These are phyloP conservation scores for Fragaria vesca DNA, from an alignment of 306 rosid species.

Conservation along the genomic window DNA sequence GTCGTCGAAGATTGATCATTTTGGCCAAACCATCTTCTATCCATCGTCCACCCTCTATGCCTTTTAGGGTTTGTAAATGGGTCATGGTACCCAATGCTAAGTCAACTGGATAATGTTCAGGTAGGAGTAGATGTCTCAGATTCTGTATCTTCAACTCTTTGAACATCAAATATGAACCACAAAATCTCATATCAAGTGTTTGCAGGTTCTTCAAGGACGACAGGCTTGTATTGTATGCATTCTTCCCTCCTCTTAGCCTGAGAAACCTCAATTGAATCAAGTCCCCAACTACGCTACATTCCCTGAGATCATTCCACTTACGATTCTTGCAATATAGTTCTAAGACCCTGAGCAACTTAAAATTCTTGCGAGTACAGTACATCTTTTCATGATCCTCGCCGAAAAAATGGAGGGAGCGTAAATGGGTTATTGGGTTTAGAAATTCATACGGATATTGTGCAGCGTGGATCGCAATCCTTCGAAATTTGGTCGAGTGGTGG, in stretches of 20 bases:
- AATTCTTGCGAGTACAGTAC: background rate
- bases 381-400: background rate
- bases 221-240: background rate
- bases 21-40: background rate
- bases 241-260: background rate
- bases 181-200: background rate
- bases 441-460: no score
- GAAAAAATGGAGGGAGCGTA: background rate
- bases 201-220: background rate
- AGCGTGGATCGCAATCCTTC: conserved; percentile 3
- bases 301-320: background rate
- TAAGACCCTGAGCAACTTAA: background rate
- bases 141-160: background rate
- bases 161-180: background rate
- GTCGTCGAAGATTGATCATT: background rate
- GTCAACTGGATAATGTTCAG: background rate
- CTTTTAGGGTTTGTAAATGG: background rate
- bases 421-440: background rate
- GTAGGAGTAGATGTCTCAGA: background rate
- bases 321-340: background rate
- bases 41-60: background rate
- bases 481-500: background rate
- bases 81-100: background rate
- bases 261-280: background rate
- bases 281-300: background rate